Percentiles rank a stretch among this genome's conserved stretches.
Evolutionary conservation across 805 yeast genomes (phyloP).

Genomic region (Maudiozyma bulderi): DNA sequence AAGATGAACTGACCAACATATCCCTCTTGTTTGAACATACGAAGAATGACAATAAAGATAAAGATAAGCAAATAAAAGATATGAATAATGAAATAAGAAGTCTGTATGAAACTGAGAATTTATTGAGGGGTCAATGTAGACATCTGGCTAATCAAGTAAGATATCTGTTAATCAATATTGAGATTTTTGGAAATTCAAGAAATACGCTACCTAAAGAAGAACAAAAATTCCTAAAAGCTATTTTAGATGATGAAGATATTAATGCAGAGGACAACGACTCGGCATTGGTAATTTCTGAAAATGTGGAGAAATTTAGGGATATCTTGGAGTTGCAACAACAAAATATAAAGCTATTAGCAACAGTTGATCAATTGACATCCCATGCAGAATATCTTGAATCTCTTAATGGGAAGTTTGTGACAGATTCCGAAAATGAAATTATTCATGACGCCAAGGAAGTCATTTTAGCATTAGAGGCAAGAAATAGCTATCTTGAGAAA

Average conservation of each 20-base stretch:
- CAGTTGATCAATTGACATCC: constrained; percentile 40
- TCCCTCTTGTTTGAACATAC: constrained; percentile 44
- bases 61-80: constrained; percentile 14
- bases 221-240: constrained; percentile 44
- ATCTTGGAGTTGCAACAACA: constrained; percentile 60
- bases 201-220: constrained; percentile 58
- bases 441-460: constrained; percentile 62
- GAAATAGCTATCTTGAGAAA: constrained; percentile 41
- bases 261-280: constrained; percentile 41
- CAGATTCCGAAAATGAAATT: constrained; percentile 34
- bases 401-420: constrained; percentile 34
- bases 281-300: constrained; percentile 55
- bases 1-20: constrained; percentile 46
- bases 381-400: constrained; percentile 54
- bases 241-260: constrained; percentile 17
- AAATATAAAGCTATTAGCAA: constrained; percentile 59
- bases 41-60: constrained; percentile 42
- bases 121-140: constrained; percentile 43
- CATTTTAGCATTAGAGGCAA: constrained; percentile 50
- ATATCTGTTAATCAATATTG: constrained; percentile 55
- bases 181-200: constrained; percentile 43
- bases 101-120: constrained; percentile 28
- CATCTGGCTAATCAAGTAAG: constrained; percentile 79
- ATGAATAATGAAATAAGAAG: constrained; percentile 12
- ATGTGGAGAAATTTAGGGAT: constrained; percentile 60